phyloP scores from a whole-genome alignment of 164 flowering plant genomes.

The Protea cynaroides region DNA sequence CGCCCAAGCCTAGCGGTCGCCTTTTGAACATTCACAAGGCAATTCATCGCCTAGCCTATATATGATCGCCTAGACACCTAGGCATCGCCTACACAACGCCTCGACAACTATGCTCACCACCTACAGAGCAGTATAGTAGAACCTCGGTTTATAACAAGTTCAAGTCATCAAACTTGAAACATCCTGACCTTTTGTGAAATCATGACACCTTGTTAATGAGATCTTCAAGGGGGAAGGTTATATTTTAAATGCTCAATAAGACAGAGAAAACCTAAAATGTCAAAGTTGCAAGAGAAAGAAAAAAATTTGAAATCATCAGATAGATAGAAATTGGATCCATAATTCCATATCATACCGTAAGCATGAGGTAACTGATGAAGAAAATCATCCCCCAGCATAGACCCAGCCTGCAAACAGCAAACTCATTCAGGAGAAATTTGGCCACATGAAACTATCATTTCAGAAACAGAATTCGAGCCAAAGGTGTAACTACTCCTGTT shows the following conservation, averaged over 20 bases:
- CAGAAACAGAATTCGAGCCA: not conserved
- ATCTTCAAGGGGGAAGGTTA: not conserved
- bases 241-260: not conserved
- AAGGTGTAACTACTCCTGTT: not conserved
- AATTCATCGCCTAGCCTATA: too few relatives aligned
- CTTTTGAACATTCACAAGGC: too few relatives aligned
- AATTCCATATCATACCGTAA: conserved; percentile 59
- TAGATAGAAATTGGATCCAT: conserved; percentile 6
- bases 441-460: not conserved
- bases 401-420: conserved; percentile 78
- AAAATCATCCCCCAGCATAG: conserved; percentile 98
- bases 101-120: too few relatives aligned
- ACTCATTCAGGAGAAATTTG: conserved; percentile 6
- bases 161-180: too few relatives aligned
- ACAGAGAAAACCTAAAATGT: not conserved
- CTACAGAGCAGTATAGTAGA: conserved; percentile 30
- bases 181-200: too few relatives aligned
- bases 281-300: not conserved
- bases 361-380: conserved; percentile 99
- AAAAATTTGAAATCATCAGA: conserved; percentile 4
- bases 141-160: too few relatives aligned
- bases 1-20: too few relatives aligned
- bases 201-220: not conserved
- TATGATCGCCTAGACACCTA: too few relatives aligned
- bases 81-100: too few relatives aligned